Conservation (phyloP, 2,329 filamentous ascomycete genomes). For the Trichoderma citrinoviride region DNA sequence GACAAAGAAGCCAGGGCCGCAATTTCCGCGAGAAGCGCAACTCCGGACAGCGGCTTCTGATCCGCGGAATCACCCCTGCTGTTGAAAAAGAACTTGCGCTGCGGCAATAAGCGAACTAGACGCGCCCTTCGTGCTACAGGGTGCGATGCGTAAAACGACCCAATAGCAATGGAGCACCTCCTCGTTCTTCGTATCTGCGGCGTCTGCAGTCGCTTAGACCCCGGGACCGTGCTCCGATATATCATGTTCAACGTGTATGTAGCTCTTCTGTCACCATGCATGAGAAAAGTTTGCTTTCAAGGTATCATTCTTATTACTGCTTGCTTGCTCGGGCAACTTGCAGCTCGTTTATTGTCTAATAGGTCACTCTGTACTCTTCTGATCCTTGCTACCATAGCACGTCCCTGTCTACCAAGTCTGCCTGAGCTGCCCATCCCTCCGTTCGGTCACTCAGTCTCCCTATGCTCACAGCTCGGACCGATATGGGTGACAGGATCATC, state of each 20-base stretch:
- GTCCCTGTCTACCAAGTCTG: conserved; percentile 26
- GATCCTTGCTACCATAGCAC: conserved; percentile 23
- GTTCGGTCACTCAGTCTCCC: conserved; percentile 22
- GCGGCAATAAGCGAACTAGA: conserved; percentile 14
- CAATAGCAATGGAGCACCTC: not conserved
- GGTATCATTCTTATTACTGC: not conserved
- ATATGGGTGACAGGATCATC: conserved; percentile 23
- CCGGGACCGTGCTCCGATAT: not conserved
- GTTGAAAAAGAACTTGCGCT: not conserved
- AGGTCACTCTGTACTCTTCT: not conserved
- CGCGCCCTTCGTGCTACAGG: conserved; percentile 3
- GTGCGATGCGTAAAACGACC: not conserved
- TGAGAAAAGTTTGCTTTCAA: not conserved
- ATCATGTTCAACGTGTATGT: not conserved
- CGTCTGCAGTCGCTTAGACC: no score
- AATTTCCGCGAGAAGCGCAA: conserved; percentile 15
- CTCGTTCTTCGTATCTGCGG: not conserved
- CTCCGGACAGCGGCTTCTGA: not conserved
- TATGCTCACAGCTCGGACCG: conserved; percentile 13
- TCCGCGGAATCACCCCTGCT: not conserved
- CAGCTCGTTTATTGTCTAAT: not conserved
- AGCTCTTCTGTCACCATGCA: not conserved
- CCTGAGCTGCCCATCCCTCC: conserved; percentile 13
- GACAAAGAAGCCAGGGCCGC: not conserved
- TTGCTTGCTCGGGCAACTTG: not conserved